These are phyloP conservation scores for Acephala macrosclerotiorum DNA, from an alignment of 2,329 filamentous ascomycete species.

Conservation along the genomic window DNA sequence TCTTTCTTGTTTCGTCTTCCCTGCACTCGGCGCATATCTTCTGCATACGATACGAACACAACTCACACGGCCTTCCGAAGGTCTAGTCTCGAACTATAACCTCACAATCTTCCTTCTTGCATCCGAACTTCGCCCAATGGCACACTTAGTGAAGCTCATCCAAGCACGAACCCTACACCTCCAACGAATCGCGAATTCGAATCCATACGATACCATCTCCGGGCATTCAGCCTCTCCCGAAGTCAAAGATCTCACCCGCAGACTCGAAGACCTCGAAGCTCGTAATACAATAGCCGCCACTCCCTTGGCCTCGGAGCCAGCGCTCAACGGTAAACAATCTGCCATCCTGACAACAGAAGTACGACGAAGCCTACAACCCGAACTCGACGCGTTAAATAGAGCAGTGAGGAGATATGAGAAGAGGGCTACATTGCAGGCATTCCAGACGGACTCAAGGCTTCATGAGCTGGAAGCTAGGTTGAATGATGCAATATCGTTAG, in stretches of 20 bases:
- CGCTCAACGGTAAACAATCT: slow-evolving; percentile 49
- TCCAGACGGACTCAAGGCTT: slow-evolving; percentile 79
- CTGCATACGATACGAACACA: slow-evolving; percentile 83
- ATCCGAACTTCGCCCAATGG: slow-evolving; percentile 83
- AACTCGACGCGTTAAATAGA: slow-evolving; percentile 87
- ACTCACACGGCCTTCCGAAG: slow-evolving; percentile 83
- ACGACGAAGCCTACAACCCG: slow-evolving; percentile 73
- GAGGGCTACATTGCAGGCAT: slow-evolving; percentile 76
- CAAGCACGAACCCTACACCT: slow-evolving; percentile 81
- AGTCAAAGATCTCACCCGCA: slow-evolving; percentile 65
- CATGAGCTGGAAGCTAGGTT: slow-evolving; percentile 74
- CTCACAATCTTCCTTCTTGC: slow-evolving; percentile 88
- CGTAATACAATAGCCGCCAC: slow-evolving; percentile 53
- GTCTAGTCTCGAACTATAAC: slow-evolving; percentile 91
- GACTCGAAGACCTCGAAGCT: slow-evolving; percentile 74
- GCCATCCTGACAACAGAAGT: slow-evolving; percentile 60
- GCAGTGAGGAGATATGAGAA: slow-evolving; percentile 93
- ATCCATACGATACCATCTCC: slow-evolving; percentile 51
- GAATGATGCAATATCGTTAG: slow-evolving; percentile 81
- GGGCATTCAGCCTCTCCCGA: slow-evolving; percentile 38
- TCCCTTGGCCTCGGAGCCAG: slow-evolving; percentile 42
- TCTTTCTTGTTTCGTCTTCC: slow-evolving; percentile 79
- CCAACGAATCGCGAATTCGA: slow-evolving; percentile 72
- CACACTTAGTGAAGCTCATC: slow-evolving; percentile 82
- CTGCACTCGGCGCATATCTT: slow-evolving; percentile 80